Evolutionary conservation across 169 alveolate genomes (phyloP).

Genomic region (Plasmodium relictum): DNA sequence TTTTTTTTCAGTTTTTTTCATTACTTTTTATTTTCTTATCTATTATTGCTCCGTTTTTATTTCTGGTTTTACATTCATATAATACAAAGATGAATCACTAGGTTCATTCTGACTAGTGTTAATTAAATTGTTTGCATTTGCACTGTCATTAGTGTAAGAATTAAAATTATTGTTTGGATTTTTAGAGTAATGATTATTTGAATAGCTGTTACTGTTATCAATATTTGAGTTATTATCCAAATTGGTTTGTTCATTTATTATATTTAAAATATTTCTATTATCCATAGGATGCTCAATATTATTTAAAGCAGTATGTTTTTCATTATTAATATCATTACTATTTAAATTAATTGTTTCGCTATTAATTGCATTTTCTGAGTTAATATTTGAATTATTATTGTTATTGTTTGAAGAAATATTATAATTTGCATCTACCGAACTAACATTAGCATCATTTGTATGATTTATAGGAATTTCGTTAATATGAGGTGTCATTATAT

Average conservation of each 20-base stretch:
- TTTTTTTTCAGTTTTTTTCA: too few relatives aligned
- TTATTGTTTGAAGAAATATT: not conserved
- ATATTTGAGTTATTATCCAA: constrained; percentile 4
- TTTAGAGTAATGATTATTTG: constrained; percentile 18
- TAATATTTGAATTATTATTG: not conserved
- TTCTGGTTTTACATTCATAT: constrained; percentile 47
- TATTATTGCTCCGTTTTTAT: constrained; percentile 33
- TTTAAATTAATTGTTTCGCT: not conserved
- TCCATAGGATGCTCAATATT: constrained; percentile 5
- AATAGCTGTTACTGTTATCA: constrained; percentile 10
- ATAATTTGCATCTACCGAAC: not conserved
- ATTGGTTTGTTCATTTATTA: constrained; percentile 13
- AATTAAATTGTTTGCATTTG: constrained; percentile 17
- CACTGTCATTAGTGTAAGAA: constrained; percentile 24
- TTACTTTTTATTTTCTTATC: too few relatives aligned
- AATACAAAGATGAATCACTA: constrained; percentile 43
- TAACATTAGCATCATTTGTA: not conserved
- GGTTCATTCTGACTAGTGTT: constrained; percentile 7
- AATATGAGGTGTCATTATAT: not conserved
- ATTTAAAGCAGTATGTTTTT: not conserved
- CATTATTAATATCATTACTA: not conserved
- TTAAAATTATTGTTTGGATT: constrained; percentile 29
- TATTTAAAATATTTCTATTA: constrained; percentile 17
- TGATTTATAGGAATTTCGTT: not conserved
- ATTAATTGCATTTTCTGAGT: not conserved